Base-by-base conservation (phyloP, 1,284 basidiomycete genomes). In the Vanrija sp. region DNA sequence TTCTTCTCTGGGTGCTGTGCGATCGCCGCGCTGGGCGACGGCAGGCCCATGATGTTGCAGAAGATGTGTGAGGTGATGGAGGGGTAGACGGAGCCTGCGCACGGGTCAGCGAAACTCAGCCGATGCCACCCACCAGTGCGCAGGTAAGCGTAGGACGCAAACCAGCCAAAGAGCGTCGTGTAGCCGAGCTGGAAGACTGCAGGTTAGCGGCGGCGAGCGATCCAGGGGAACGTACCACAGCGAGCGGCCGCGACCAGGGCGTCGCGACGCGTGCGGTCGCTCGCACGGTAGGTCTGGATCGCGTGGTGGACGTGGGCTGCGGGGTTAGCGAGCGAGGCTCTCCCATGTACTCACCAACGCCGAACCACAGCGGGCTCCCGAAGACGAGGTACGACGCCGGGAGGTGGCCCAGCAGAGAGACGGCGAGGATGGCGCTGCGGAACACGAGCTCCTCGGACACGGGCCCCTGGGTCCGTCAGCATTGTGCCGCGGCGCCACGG, bases 391-490 rank as follows among this genome's bases (percentile, higher is more conserved):
- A 79, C 39, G 61, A 69, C 19, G 67, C 78, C 0, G 82, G 81
- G 1, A 82, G 79, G n/a, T 84, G 83, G 0, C 85, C 82, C 38
- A 92, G 80, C 52, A 86, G 79, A 58, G 90, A 88, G 1, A 86
- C 81, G 2, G 85, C 78, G 19, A 97, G 79, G 43, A 95, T 83
- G 69, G 90, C 93, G 0, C 87, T 86, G 25, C 96, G 82, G 71
- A 97, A 98, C 3, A 93, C 89, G 23, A 97, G 65, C 72, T 98
- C 95, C 78, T 98, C 95, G 0, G 93, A 93, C 34, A 92, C 72
- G 0, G 95, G 95, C 0, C 85, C 93, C 89, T 94, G 61, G 0
- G 28, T 34, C 28, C 6, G 19, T 39, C 38, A 43, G 49, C 51
- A 55, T n/a, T 28, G 58, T 54, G 15, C 15, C 18, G 54, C 46